Base-by-base conservation (phyloP, 2,329 filamentous ascomycete species). In the Setomelanomma holmii region DNA sequence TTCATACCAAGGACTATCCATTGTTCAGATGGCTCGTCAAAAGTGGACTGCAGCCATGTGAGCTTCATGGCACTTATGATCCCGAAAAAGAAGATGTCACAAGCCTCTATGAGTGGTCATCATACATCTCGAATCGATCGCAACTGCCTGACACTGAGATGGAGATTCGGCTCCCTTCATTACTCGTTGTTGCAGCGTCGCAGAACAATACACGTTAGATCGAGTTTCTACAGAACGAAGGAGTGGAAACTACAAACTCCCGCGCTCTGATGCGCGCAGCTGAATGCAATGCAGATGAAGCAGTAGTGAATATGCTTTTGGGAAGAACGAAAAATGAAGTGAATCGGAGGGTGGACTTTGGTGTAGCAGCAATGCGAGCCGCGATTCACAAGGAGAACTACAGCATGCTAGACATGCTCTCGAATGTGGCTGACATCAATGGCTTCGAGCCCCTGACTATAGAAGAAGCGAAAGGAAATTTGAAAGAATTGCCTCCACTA, bases 331-430 rank as follows among this genome's bases (percentile, higher is more conserved):
- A 41, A 6, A 41, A 22, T 24, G 16, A 22, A 41, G 3, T 5
- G 39, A 14, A 14, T 10, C n/a, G 12, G 5, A 39, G 7, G 4
- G 34, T 7, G 22, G 34, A 45, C 7, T 54, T 50, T 27, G 46
- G 42, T 5, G 33, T 30, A n/a, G 30, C 33, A n/a, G 51, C 51
- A 2, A 22, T 54, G 4, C 27, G 42, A 19, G 6, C 16, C 5
- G 52, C 52, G 2, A 51, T 55, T 27, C 34, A 35, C 16, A 16
- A 33, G 12, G n/a, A 44, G 5, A 33, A 48, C 21, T 47, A 55
- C 17, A n/a, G 8, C 5, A 22, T 50, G 8, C 7, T 55, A 10
- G 17, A 6, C 1, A 5, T 22, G 0, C 19, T 55, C 1, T 38
- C 47, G n/a, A 7, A 22, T 2, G 27, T 6, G 8, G 30, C 24